Percentiles rank a stretch among this genome's conserved stretches.
Conservation (phyloP, 1,284 basidiomycete genomes). For the Coriolopsis trogii region DNA sequence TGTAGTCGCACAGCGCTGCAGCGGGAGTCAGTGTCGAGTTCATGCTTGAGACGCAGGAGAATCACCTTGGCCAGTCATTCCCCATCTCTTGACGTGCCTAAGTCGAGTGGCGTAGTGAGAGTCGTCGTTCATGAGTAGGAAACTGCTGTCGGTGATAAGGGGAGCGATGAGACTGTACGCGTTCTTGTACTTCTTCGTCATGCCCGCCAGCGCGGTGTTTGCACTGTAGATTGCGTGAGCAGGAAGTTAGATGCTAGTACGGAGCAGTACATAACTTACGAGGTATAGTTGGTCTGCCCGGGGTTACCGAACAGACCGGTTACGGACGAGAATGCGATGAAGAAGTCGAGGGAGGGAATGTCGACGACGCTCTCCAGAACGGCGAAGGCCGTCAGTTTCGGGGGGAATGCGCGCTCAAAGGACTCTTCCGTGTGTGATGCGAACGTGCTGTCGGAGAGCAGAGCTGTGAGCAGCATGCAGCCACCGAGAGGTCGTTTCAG, state of each 20-base stretch:
- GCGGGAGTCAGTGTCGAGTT: not conserved
- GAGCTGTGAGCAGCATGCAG: conserved; percentile 39
- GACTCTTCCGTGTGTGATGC: conserved; percentile 32
- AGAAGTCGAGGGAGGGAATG: conserved; percentile 37
- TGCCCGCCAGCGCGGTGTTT: conserved; percentile 38
- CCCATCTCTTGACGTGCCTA: conserved; percentile 29
- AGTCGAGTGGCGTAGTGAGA: conserved; percentile 14
- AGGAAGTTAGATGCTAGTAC: not conserved
- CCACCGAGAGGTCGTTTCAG: conserved; percentile 35
- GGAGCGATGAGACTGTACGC: conserved; percentile 41
- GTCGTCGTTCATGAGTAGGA: conserved; percentile 12
- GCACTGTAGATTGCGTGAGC: conserved; percentile 31
- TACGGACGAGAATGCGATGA: conserved; percentile 41
- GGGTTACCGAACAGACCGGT: conserved; percentile 39
- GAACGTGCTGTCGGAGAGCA: conserved; percentile 39
- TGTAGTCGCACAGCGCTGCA: conserved; percentile 36
- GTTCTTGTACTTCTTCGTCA: conserved; percentile 34
- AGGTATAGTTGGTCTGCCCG: conserved; percentile 45
- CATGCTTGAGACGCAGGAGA: not conserved
- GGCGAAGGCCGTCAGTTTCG: conserved; percentile 37
- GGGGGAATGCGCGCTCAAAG: conserved; percentile 32
- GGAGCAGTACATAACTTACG: conserved; percentile 29
- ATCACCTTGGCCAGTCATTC: conserved; percentile 34
- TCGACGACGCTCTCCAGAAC: conserved; percentile 26
- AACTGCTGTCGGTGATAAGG: conserved; percentile 33